phyloP scores from a whole-genome alignment of 208 protist genomes.

The Dictyostelium gargantuum region DNA sequence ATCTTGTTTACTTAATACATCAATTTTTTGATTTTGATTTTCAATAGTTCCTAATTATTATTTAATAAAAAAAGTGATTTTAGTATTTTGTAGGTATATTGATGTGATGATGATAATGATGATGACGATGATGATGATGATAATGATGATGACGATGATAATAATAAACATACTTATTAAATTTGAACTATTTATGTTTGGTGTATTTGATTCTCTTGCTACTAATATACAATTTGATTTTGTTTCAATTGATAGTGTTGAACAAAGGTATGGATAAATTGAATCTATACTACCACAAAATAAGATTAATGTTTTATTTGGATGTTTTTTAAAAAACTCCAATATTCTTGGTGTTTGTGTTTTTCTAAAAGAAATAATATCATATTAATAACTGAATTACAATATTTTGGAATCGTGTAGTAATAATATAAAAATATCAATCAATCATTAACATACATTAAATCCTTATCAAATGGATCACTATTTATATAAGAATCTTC shows the following conservation, averaged over 20 bases:
- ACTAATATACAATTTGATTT: constrained; percentile 2
- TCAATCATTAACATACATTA: neutral
- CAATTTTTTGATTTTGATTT: neutral
- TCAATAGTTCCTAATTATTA: neutral
- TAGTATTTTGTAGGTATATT: no score
- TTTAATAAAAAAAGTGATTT: no score
- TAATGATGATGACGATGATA: no score
- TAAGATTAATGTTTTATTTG: neutral
- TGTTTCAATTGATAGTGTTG: neutral
- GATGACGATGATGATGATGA: no score
- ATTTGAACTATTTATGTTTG: neutral
- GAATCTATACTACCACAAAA: constrained; percentile 20
- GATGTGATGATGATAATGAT: neutral
- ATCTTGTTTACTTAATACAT: neutral
- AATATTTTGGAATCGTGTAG: no score
- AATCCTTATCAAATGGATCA: constrained; percentile 27
- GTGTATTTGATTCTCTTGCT: neutral
- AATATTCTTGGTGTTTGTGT: neutral
- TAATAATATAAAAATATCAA: no score
- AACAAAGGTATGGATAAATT: constrained; percentile 27
- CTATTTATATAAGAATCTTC: neutral
- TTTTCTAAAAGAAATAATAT: neutral
- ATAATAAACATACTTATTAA: neutral
- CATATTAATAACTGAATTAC: neutral
- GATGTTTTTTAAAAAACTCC: neutral